phyloP scores from a whole-genome alignment of 805 yeast species.

The Cyberlindnera mississippiensis region DNA sequence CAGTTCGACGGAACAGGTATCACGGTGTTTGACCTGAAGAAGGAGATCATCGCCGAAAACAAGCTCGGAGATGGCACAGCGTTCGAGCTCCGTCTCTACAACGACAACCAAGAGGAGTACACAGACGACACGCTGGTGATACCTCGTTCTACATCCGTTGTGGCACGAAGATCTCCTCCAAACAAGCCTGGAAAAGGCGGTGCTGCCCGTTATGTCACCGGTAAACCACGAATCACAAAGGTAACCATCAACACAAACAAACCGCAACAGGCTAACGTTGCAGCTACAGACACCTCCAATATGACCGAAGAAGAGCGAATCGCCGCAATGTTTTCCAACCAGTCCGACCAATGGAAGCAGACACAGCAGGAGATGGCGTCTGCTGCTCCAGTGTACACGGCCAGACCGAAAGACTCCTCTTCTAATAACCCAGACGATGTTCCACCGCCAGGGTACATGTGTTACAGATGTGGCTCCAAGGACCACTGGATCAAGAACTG shows the following conservation, averaged over 20 bases:
- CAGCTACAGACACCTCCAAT: background rate
- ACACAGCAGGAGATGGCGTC: conserved; percentile 89
- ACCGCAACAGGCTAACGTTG: conserved; percentile 5
- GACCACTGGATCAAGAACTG: conserved; percentile 96
- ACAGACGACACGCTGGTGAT: conserved; percentile 88
- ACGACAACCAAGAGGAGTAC: conserved; percentile 70
- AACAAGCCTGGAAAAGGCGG: conserved; percentile 41
- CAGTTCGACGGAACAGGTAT: conserved; percentile 96
- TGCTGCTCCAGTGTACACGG: conserved; percentile 68
- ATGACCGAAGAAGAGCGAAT: conserved; percentile 83
- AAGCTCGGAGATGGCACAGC: conserved; percentile 80
- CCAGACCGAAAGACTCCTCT: conserved; percentile 31
- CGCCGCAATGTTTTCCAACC: conserved; percentile 86
- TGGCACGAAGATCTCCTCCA: conserved; percentile 79
- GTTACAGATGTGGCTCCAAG: conserved; percentile 94
- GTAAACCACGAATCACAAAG: conserved; percentile 55
- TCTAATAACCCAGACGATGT: conserved; percentile 51
- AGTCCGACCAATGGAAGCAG: conserved; percentile 91
- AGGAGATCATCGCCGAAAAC: conserved; percentile 81
- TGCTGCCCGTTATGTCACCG: conserved; percentile 68
- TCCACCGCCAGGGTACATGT: conserved; percentile 95
- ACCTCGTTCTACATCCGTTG: conserved; percentile 80
- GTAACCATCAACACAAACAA: conserved; percentile 19
- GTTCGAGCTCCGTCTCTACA: conserved; percentile 70
- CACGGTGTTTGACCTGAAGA: conserved; percentile 89